Evolutionary conservation across 495 filamentous ascomycete genomes (phyloP).

Genomic region (Delitschia confertaspora): DNA sequence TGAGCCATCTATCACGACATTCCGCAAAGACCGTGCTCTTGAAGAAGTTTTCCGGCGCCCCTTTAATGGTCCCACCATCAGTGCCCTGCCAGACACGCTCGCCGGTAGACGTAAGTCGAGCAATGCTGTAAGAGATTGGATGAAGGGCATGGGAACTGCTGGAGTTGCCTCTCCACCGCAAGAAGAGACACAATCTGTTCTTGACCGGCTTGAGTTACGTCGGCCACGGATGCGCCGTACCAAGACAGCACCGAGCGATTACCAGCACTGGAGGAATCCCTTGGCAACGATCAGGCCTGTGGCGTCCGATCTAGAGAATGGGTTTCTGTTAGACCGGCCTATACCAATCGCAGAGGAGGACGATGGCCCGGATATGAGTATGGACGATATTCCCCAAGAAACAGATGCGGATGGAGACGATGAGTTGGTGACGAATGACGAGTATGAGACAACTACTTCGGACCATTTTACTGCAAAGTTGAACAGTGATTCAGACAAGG

Average conservation of each 20-base stretch:
- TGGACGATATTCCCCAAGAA: constrained; percentile 43
- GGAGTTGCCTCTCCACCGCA: constrained; percentile 54
- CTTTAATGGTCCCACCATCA: constrained; percentile 40
- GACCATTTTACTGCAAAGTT: constrained; percentile 28
- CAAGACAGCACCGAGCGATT: constrained; percentile 14
- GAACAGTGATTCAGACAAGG: constrained; percentile 9
- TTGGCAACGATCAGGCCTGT: constrained; percentile 45
- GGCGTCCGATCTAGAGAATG: constrained; percentile 52
- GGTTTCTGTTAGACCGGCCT: constrained; percentile 10
- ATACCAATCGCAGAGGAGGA: constrained; percentile 31
- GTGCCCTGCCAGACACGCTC: constrained; percentile 39
- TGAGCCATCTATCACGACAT: constrained; percentile 74
- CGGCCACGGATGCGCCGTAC: constrained; percentile 34
- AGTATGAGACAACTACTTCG: constrained; percentile 37
- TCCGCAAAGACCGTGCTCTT: constrained; percentile 80
- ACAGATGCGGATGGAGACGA: constrained; percentile 83
- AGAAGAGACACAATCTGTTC: constrained; percentile 50
- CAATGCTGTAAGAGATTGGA: constrained; percentile 75
- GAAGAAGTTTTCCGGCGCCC: constrained; percentile 79
- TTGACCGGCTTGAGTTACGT: constrained; percentile 49
- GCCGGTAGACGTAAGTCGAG: constrained; percentile 55
- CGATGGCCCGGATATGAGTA: constrained; percentile 31
- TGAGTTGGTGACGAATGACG: constrained; percentile 73
- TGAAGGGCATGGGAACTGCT: constrained; percentile 61
- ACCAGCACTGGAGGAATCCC: constrained; percentile 38